Conservation (phyloP, 257 asterid genomes). For the Linaria vulgaris region DNA sequence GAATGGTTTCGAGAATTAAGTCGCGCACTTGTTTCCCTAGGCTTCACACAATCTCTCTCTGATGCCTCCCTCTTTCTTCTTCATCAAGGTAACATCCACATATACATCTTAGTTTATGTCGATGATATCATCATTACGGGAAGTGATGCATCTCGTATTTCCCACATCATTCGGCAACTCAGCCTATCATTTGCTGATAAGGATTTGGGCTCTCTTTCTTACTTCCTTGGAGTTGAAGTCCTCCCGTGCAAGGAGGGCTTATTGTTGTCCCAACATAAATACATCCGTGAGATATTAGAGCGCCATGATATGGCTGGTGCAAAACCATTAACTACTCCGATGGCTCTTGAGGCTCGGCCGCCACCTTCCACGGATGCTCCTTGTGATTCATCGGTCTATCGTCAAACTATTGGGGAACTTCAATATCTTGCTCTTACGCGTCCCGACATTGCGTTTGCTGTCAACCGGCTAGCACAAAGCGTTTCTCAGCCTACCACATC, state of each 20-base stretch:
- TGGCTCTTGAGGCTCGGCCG: background rate
- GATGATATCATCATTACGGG: constrained; percentile 11
- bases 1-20: background rate
- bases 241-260: too few species aligned
- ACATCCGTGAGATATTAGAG: too few species aligned
- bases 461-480: too few species aligned
- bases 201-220: background rate
- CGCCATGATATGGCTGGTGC: too few species aligned
- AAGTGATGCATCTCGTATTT: background rate
- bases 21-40: background rate
- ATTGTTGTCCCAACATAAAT: too few species aligned
- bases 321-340: background rate
- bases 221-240: too few species aligned
- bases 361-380: background rate
- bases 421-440: too few species aligned
- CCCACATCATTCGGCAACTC: background rate
- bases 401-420: too few species aligned
- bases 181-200: background rate
- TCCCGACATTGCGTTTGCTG: too few species aligned
- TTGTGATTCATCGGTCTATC: too few species aligned
- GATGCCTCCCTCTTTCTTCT: background rate
- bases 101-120: background rate
- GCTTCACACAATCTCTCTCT: background rate
- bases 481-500: too few species aligned
- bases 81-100: background rate